phyloP scores from a whole-genome alignment of 2,329 filamentous ascomycete species.

The Sodiomyces alkalinus region DNA sequence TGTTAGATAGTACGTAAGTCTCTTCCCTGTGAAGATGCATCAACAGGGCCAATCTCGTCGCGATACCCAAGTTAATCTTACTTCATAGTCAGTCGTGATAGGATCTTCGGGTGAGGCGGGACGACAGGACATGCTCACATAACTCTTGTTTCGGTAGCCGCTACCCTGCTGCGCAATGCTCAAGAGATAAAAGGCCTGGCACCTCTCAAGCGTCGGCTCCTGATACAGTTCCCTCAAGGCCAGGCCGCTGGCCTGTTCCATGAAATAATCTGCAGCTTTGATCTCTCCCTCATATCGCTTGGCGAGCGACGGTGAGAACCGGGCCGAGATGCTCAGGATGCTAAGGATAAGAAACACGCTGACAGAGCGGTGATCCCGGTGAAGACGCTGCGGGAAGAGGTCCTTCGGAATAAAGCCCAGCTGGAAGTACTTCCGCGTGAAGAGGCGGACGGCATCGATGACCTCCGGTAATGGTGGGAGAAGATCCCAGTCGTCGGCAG shows the following conservation, averaged over 20 bases:
- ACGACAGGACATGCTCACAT: slow-evolving; percentile 20
- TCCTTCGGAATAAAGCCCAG: slow-evolving; percentile 42
- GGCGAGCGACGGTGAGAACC: slow-evolving; percentile 33
- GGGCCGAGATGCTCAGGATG: slow-evolving; percentile 40
- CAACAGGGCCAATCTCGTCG: slow-evolving; percentile 38
- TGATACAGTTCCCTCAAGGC: slow-evolving; percentile 35
- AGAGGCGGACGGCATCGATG: slow-evolving; percentile 35
- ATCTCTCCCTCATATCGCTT: slow-evolving; percentile 33
- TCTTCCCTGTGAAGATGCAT: slow-evolving; percentile 41
- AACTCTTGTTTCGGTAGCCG: slow-evolving; percentile 35
- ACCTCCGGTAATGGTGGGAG: slow-evolving; percentile 33
- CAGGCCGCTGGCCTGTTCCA: slow-evolving; percentile 31
- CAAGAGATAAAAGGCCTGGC: slow-evolving; percentile 42
- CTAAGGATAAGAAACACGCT: slow-evolving; percentile 39
- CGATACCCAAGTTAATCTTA: slow-evolving; percentile 40
- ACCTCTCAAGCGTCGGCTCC: slow-evolving; percentile 36
- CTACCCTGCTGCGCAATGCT: slow-evolving; percentile 44
- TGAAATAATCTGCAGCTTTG: slow-evolving; percentile 36
- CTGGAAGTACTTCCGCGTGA: slow-evolving; percentile 42
- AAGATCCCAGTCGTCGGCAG: slow-evolving; percentile 29
- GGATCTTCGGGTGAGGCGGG: background rate
- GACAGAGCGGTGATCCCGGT: slow-evolving; percentile 28
- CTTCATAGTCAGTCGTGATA: slow-evolving; percentile 8
- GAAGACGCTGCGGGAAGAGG: slow-evolving; percentile 30
- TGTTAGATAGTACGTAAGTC: slow-evolving; percentile 26